A percentile compares a stretch with the other conserved stretches of the same genome.
Conservation (phyloP, 2,329 filamentous ascomycete species). For the Periconia macrospinosa region DNA sequence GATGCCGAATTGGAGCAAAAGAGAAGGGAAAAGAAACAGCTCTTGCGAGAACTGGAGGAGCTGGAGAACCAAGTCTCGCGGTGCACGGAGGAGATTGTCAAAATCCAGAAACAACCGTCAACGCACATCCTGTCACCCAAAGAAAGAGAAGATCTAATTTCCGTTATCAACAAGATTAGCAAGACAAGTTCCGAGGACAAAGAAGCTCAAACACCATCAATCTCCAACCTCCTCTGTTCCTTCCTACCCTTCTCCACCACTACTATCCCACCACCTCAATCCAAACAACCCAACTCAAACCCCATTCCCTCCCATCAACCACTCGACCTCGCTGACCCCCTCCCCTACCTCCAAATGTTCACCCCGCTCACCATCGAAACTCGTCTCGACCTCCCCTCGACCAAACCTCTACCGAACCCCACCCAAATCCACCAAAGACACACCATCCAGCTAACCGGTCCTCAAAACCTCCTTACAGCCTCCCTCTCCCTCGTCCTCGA, state of each 20-base stretch:
- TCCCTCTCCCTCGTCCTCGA: constrained; percentile 61
- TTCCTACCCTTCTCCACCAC: constrained; percentile 44
- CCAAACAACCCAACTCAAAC: constrained; percentile 28
- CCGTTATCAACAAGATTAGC: constrained; percentile 25
- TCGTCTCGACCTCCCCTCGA: constrained; percentile 41
- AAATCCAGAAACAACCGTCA: constrained; percentile 23
- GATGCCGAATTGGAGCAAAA: constrained; percentile 30
- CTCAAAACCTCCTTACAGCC: constrained; percentile 60
- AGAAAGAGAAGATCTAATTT: constrained; percentile 28
- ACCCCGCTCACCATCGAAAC: constrained; percentile 67
- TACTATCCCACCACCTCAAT: constrained; percentile 25
- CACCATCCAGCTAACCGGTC: constrained; percentile 55
- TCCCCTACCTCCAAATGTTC: constrained; percentile 72
- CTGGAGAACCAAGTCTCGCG: constrained; percentile 36
- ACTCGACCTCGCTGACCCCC: constrained; percentile 64
- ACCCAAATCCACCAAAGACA: constrained; percentile 44
- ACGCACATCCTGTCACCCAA: constrained; percentile 13
- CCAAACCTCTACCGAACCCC: constrained; percentile 12
- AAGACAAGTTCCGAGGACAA: constrained; percentile 11
- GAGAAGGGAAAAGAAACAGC: constrained; percentile 31
- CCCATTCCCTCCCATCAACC: constrained; percentile 64
- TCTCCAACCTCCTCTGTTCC: constrained; percentile 42
- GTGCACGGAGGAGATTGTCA: constrained; percentile 29
- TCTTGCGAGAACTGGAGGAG: constrained; percentile 31
- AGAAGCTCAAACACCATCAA: constrained; percentile 20